A percentile compares a stretch with the other conserved stretches of the same genome.
Conservation (phyloP, 2,329 filamentous ascomycete species). For the Samsoniella hepiali region DNA sequence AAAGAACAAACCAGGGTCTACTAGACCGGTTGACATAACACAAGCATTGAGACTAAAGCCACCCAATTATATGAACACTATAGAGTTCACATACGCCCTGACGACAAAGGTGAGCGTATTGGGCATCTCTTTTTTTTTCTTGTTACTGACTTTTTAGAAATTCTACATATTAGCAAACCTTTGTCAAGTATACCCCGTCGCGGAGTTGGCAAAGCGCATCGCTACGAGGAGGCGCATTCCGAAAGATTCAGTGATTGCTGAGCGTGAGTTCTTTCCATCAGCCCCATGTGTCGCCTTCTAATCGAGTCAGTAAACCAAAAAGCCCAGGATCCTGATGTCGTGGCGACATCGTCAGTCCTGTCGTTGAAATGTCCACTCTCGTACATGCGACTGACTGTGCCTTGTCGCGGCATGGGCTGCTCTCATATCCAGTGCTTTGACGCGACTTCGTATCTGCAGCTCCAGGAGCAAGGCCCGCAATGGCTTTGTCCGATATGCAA, state of each 20-base stretch:
- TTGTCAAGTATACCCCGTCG: slow-evolving; percentile 69
- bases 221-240: slow-evolving; percentile 68
- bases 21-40: slow-evolving; percentile 89
- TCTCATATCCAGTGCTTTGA: slow-evolving; percentile 95
- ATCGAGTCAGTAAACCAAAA: slow-evolving; percentile 65
- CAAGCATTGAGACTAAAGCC: slow-evolving; percentile 63
- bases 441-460: slow-evolving; percentile 82
- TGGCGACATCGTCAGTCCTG: slow-evolving; percentile 81
- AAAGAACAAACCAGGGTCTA: slow-evolving; percentile 95
- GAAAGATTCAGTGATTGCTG: slow-evolving; percentile 75
- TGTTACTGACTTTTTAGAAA: slow-evolving; percentile 47
- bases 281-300: slow-evolving; percentile 20
- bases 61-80: slow-evolving; percentile 68
- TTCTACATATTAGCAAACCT: slow-evolving; percentile 72
- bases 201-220: slow-evolving; percentile 67
- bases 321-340: slow-evolving; percentile 83
- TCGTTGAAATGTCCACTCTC: slow-evolving; percentile 92
- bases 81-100: slow-evolving; percentile 88
- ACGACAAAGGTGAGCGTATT: slow-evolving; percentile 69
- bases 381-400: slow-evolving; percentile 74
- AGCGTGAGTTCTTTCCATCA: slow-evolving; percentile 57
- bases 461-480: slow-evolving; percentile 94
- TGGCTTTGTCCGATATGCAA: slow-evolving; percentile 97
- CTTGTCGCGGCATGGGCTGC: slow-evolving; percentile 76
- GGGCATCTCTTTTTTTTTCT: slow-evolving; percentile 20